Evolutionary conservation across 331 rosid genomes (phyloP).

Genomic region (Malus hybrid): DNA sequence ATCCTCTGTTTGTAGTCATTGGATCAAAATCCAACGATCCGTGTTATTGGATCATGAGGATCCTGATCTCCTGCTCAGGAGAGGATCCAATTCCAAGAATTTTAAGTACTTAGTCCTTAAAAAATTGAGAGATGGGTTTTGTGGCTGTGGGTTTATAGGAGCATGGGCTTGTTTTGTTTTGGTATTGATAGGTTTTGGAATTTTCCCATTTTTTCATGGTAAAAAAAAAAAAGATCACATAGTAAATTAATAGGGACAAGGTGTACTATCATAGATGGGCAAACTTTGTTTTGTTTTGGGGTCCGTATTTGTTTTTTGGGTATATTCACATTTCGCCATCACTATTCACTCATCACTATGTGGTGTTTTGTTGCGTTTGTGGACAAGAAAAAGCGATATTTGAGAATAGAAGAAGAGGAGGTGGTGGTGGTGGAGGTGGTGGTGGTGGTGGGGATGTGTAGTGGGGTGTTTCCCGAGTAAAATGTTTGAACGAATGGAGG

Average conservation of each 20-base stretch:
- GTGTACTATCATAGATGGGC: conserved; percentile 39
- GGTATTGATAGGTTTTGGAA: conserved; percentile 8
- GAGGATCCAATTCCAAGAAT: too few species aligned
- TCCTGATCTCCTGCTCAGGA: too few species aligned
- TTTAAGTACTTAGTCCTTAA: not conserved
- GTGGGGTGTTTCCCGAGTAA: conserved; percentile 39
- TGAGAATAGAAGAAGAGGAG: conserved; percentile 22
- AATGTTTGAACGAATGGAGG: conserved; percentile 12
- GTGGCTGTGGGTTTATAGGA: not conserved
- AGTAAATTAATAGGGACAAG: conserved; percentile 32
- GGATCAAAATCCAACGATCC: too few species aligned
- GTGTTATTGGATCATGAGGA: too few species aligned
- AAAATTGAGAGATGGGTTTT: conserved; percentile 2
- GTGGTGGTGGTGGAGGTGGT: conserved; percentile 7
- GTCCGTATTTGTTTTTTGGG: conserved; percentile 27
- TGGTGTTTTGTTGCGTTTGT: conserved; percentile 5
- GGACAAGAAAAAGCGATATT: conserved; percentile 45
- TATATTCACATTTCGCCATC: not conserved
- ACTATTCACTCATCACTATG: not conserved
- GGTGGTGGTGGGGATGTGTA: conserved; percentile 2
- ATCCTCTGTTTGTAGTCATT: too few species aligned
- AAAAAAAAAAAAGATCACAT: not conserved
- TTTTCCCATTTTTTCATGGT: conserved; percentile 18
- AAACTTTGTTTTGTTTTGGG: conserved; percentile 37
- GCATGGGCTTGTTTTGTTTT: conserved; percentile 63